Evolutionary conservation across 106 monocot genomes (phyloP).

Genomic region (Dactylorhiza incarnata): DNA sequence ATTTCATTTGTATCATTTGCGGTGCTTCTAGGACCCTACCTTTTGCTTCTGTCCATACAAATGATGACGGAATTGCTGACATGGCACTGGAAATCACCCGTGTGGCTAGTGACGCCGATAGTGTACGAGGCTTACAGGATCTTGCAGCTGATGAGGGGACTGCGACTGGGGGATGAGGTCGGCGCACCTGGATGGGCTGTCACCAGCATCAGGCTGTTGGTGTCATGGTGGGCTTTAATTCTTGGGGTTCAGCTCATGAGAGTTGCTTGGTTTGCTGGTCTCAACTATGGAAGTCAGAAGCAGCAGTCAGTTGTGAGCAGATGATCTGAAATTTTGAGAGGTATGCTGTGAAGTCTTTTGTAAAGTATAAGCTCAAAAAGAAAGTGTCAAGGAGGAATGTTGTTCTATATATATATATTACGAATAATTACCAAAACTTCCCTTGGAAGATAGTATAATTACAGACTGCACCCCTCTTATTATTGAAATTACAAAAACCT

Average conservation of each 20-base stretch:
- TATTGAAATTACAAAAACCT: too few relatives aligned
- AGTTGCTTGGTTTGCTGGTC: constrained; percentile 76
- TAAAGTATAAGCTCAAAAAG: too few relatives aligned
- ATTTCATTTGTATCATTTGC: constrained; percentile 54
- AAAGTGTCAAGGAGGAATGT: too few relatives aligned
- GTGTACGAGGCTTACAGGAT: constrained; percentile 84
- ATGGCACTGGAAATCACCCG: constrained; percentile 94
- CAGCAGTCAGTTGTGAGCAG: not conserved
- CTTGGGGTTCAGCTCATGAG: constrained; percentile 85
- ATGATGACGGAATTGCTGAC: constrained; percentile 73
- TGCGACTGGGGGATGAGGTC: constrained; percentile 54
- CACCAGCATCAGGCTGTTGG: constrained; percentile 50
- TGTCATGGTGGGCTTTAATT: constrained; percentile 87
- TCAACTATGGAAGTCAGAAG: not conserved
- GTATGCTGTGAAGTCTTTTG: not conserved
- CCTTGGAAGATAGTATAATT: too few relatives aligned
- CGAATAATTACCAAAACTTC: too few relatives aligned
- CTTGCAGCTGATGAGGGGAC: constrained; percentile 85
- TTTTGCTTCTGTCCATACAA: constrained; percentile 54
- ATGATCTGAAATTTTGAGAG: not conserved
- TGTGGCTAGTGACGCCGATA: constrained; percentile 81
- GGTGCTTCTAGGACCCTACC: constrained; percentile 74
- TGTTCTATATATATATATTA: too few relatives aligned
- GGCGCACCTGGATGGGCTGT: constrained; percentile 71
- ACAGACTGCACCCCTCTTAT: too few relatives aligned